phyloP scores from a whole-genome alignment of 2,329 filamentous ascomycete species.

The Clonostachys chloroleuca region DNA sequence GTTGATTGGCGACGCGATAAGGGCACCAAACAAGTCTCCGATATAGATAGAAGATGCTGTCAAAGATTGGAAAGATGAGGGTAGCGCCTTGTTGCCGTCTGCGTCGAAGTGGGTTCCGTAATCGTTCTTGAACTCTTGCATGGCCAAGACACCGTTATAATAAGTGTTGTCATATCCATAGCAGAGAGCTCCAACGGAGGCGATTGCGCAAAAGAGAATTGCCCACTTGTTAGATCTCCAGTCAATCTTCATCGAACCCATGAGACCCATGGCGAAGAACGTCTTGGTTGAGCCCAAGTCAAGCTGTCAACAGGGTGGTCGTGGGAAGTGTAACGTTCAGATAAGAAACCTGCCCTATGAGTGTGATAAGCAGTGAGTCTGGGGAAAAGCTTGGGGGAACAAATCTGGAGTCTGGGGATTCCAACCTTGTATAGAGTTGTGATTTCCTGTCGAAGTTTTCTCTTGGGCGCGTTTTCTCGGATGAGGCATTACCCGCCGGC shows the following conservation, averaged over 20 bases:
- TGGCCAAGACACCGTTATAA: conserved; percentile 17
- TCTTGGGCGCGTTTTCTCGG: background rate
- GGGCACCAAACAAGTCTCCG: conserved; percentile 27
- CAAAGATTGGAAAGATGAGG: conserved; percentile 20
- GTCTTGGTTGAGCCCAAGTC: background rate
- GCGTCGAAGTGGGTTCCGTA: conserved; percentile 11
- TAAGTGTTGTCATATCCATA: conserved; percentile 15
- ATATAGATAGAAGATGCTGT: conserved; percentile 30
- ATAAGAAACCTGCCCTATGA: background rate
- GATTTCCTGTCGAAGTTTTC: conserved; percentile 1
- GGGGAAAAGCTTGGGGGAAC: conserved; percentile 1
- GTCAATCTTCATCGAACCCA: conserved; percentile 3
- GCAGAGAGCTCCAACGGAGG: conserved; percentile 8
- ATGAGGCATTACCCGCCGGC: background rate
- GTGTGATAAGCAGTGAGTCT: background rate
- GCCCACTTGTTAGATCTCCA: conserved; percentile 12
- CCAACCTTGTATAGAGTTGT: background rate
- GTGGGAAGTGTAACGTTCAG: background rate
- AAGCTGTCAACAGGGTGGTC: background rate
- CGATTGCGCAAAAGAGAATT: conserved; percentile 20
- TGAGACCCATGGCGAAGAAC: conserved; percentile 4
- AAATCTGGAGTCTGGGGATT: conserved; percentile 7
- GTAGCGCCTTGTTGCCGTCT: conserved; percentile 10
- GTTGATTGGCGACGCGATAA: conserved; percentile 26
- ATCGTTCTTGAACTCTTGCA: conserved; percentile 17